These are phyloP conservation scores for Talaromyces ruber DNA, from an alignment of 495 filamentous ascomycete genomes.

Conservation along the genomic window DNA sequence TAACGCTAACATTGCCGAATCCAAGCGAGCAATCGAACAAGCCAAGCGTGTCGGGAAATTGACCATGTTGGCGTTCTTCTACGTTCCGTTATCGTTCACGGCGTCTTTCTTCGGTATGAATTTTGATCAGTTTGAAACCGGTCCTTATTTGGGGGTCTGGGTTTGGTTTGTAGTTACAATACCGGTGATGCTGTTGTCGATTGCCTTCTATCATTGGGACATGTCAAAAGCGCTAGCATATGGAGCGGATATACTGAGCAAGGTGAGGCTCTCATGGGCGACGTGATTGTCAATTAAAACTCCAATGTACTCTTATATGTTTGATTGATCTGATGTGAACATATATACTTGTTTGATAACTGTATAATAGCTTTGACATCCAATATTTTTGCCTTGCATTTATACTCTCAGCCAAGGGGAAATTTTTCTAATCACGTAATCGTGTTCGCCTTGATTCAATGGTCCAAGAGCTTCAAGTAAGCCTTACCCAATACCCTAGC, in stretches of 20 bases:
- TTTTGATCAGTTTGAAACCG: constrained; percentile 12
- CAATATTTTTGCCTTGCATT: too few species aligned
- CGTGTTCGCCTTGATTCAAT: too few species aligned
- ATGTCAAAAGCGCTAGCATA: not conserved
- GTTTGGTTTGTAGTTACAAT: not conserved
- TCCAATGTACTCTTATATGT: too few species aligned
- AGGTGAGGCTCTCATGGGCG: not conserved
- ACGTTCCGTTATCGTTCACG: constrained; percentile 4
- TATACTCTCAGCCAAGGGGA: too few species aligned
- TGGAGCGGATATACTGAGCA: not conserved
- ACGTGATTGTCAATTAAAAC: not conserved
- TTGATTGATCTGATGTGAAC: too few species aligned
- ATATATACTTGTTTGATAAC: too few species aligned
- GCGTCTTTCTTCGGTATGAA: constrained; percentile 33
- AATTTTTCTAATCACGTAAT: too few species aligned
- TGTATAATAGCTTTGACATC: too few species aligned
- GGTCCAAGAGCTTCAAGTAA: too few species aligned
- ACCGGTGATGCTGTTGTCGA: not conserved
- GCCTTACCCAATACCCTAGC: too few species aligned
- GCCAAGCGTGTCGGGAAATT: constrained; percentile 14
- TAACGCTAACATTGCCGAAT: constrained; percentile 16
- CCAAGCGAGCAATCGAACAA: constrained; percentile 18
- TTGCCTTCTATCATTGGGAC: not conserved
- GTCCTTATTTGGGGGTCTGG: not conserved
- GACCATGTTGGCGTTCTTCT: constrained; percentile 17